phyloP scores from a whole-genome alignment of 2,329 filamentous ascomycete species.

The Hansfordia pulvinata region DNA sequence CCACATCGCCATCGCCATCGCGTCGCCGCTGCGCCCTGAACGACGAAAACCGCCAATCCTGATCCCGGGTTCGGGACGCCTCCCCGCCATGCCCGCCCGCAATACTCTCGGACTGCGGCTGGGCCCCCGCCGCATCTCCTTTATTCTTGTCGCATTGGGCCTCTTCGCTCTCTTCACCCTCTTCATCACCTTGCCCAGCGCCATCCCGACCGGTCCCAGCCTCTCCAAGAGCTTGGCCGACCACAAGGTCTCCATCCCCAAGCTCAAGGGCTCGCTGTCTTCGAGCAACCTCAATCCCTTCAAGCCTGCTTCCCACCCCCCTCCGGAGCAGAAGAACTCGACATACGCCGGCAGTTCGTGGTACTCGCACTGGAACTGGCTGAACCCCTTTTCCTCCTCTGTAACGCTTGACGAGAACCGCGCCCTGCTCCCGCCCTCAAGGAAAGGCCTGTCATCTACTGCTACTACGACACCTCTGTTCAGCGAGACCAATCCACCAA shows the following conservation, averaged over 20 bases:
- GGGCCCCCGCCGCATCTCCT: no score
- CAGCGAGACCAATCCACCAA: conserved; percentile 48
- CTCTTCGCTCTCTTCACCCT: conserved; percentile 39
- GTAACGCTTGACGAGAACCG: conserved; percentile 71
- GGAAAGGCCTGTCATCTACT: conserved; percentile 66
- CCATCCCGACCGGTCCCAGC: conserved; percentile 31
- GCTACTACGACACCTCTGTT: conserved; percentile 66
- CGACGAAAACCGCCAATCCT: no score
- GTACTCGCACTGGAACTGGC: conserved; percentile 85
- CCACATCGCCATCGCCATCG: no score
- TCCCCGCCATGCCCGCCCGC: no score
- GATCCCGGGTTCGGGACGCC: no score
- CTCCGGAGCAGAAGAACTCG: conserved; percentile 63
- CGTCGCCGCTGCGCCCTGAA: no score
- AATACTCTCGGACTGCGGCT: no score
- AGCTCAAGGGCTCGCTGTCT: conserved; percentile 29
- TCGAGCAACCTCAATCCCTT: conserved; percentile 52
- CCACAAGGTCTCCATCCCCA: conserved; percentile 34
- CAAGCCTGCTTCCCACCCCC: conserved; percentile 54
- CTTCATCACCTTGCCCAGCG: conserved; percentile 34
- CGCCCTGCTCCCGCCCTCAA: conserved; percentile 68
- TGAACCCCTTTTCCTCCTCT: conserved; percentile 74
- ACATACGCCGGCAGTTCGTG: conserved; percentile 67
- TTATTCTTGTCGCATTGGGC: conserved; percentile 34
- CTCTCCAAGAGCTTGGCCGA: conserved; percentile 33